phyloP scores from a whole-genome alignment of 257 asterid species.

The Solanum medicagineum region DNA sequence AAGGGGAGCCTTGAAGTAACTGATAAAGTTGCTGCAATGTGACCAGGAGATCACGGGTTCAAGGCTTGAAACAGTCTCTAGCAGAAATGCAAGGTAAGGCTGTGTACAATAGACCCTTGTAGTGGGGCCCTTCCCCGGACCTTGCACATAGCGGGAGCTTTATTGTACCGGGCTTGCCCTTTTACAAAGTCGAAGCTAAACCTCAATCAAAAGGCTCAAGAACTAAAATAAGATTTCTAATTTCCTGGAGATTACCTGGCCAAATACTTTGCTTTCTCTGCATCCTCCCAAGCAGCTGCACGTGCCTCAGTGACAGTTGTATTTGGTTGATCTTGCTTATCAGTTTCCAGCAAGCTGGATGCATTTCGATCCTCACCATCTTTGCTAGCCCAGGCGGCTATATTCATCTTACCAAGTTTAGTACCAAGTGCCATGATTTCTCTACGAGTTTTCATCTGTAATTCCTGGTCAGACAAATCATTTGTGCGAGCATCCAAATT shows the following conservation, averaged over 20 bases:
- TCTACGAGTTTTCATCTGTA: constrained; percentile 10
- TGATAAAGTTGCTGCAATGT: no score
- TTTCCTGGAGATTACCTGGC: constrained; percentile 2
- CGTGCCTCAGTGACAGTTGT: constrained; percentile 1
- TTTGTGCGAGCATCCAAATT: not conserved
- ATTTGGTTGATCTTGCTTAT: not conserved
- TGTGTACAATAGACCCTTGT: no score
- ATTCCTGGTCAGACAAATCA: constrained; percentile 3
- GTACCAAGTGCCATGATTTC: constrained; percentile 17
- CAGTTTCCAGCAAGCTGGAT: not conserved
- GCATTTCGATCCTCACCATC: constrained; percentile 5
- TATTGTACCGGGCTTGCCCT: no score
- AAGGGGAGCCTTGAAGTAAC: no score
- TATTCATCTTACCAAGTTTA: constrained; percentile 12
- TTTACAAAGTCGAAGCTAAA: not conserved
- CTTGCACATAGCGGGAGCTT: no score
- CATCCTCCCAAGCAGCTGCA: constrained; percentile 18
- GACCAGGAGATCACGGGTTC: no score
- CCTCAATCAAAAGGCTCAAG: not conserved
- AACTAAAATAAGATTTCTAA: not conserved
- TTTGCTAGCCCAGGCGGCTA: constrained; percentile 18
- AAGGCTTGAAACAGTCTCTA: no score
- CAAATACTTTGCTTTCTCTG: constrained; percentile 7
- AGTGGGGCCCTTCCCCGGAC: no score
- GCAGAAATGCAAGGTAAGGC: no score